Evolutionary conservation across 2,329 filamentous ascomycete species (phyloP).

Genomic region (Beauveria rudraprayagi): DNA sequence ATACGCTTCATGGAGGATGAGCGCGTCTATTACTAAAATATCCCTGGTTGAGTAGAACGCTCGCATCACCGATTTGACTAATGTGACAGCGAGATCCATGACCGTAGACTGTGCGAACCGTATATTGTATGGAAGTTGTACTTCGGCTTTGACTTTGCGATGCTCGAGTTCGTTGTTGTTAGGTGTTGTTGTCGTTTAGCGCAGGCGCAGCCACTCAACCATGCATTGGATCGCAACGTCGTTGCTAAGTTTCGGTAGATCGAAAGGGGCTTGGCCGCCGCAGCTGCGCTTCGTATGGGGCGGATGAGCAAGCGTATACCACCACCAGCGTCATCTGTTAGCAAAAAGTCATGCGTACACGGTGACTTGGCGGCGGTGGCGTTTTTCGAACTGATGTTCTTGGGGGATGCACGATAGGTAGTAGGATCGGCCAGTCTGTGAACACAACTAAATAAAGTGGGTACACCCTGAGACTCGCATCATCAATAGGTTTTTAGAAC

Average conservation of each 20-base stretch:
- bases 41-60: constrained; percentile 83
- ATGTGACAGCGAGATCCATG: constrained; percentile 57
- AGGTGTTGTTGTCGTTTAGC: neutral
- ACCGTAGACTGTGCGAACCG: constrained; percentile 1
- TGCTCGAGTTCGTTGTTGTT: neutral
- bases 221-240: neutral
- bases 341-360: neutral
- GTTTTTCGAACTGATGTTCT: neutral
- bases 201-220: neutral
- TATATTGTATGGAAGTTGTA: neutral
- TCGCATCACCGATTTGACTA: constrained; percentile 79
- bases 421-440: neutral
- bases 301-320: neutral
- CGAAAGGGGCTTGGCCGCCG: neutral
- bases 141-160: neutral
- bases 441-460: neutral
- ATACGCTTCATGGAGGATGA: constrained; percentile 78
- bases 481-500: neutral
- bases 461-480: neutral
- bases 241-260: neutral
- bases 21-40: constrained; percentile 76
- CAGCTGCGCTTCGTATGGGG: neutral
- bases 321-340: neutral
- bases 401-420: neutral
- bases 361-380: neutral